A percentile compares a stretch with the other conserved stretches of the same genome.
Conservation (phyloP, 306 rosid species). For the Ammopiptanthus mongolicus region DNA sequence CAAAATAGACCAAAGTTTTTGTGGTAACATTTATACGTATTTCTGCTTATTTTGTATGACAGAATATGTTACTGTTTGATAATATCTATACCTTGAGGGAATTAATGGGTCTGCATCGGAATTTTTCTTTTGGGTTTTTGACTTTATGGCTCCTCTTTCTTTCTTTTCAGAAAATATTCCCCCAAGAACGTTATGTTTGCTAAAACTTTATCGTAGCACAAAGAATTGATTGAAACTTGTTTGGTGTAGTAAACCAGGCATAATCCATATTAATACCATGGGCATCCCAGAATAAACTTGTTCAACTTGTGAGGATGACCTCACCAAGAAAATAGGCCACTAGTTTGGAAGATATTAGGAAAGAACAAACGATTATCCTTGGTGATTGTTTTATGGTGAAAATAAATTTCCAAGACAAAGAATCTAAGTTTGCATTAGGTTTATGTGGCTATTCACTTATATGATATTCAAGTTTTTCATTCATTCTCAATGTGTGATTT, state of each 20-base stretch:
- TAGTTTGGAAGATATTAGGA: neutral
- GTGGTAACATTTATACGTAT: neutral
- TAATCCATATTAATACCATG: neutral
- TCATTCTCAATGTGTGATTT: too few relatives aligned
- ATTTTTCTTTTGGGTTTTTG: constrained; percentile 23
- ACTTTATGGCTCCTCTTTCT: neutral
- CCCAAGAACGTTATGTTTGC: constrained; percentile 5
- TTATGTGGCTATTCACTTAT: too few relatives aligned
- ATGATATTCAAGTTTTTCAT: too few relatives aligned
- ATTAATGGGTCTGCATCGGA: constrained; percentile 7
- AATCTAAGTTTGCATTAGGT: neutral
- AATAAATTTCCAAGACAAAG: constrained; percentile 22
- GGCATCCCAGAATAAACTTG: neutral
- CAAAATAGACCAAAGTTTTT: neutral
- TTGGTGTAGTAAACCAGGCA: neutral
- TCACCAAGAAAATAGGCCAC: neutral
- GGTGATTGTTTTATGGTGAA: neutral
- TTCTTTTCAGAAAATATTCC: neutral
- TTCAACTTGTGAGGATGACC: constrained; percentile 46
- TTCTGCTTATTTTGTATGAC: neutral
- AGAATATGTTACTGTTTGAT: neutral
- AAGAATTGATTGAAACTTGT: constrained; percentile 16
- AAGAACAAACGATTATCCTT: neutral
- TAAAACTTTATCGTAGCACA: neutral
- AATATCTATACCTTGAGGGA: neutral